Base-by-base conservation (phyloP, 106 monocot species). In the Agapanthus africanus region DNA sequence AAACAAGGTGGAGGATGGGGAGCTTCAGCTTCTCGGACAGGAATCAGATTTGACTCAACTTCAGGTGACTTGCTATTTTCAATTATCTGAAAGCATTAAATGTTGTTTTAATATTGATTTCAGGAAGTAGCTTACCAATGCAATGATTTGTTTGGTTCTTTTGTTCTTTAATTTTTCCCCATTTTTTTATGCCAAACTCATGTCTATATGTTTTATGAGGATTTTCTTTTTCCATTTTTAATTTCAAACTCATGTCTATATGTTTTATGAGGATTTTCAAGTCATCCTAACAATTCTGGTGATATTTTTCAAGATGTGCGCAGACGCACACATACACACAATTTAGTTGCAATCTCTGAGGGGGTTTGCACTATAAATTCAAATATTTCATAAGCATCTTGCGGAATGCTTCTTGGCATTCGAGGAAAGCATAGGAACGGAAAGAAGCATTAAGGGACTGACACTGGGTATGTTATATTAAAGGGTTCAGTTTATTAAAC, bases 11-110 rank as follows among this genome's bases (percentile, higher is more conserved):
- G 90, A 42, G 68, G 82, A 63, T 87, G 91, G 92, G 77, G 63
- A 21, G 84, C 88, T 74, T 97, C 97, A 52, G 91, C 81, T 70
- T 87, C 91, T 70, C 89, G 84, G 60, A 60, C 80, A 11, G 97
- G 82, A 72, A 89, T 97, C 46, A 97, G 50, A 70, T 83, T 97
- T 65, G 92, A 97, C 73, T 82, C 95, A 36, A 70, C 56, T 65
- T 50, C 79, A 46, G 74, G 68, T 79, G n/a, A 64, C 42, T 71
- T 64, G 2, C 65, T 39, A 8, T 31, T 57, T 30, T 14, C 36
- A 36, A 35, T 1, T n/a, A 62, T 36, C n/a, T 36, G n/a, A 8
- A 62, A 35, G 15, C n/a, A 16, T 35, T 62, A 34, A 62, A 6
- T 19, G 7, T n/a, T 19, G 19, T 62, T 36, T 14, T 9, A 9